Conservation (phyloP, 768 basidiomycete genomes). For the Candolleomyces eurysporus region DNA sequence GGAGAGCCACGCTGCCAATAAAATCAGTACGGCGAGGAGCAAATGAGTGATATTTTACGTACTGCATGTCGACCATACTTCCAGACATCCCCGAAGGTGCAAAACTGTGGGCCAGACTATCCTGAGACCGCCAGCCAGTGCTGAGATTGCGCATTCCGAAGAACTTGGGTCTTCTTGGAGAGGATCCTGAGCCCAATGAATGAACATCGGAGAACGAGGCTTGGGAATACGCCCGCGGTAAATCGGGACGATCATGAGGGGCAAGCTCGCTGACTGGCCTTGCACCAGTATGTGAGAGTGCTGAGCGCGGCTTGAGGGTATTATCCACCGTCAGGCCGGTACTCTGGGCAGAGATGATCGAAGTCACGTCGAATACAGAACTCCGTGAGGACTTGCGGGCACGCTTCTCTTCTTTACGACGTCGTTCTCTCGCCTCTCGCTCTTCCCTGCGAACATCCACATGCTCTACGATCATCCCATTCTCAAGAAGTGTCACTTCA, state of each 20-base stretch:
- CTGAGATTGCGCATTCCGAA: slow-evolving; percentile 74
- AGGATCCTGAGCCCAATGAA: slow-evolving; percentile 58
- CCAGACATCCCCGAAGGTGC: slow-evolving; percentile 80
- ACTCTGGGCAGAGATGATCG: slow-evolving; percentile 68
- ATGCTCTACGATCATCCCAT: slow-evolving; percentile 87
- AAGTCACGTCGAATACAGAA: slow-evolving; percentile 69
- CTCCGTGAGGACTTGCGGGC: slow-evolving; percentile 73
- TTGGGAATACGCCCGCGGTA: slow-evolving; percentile 71
- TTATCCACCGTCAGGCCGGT: slow-evolving; percentile 50
- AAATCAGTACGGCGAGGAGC: slow-evolving; percentile 1
- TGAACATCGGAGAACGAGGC: slow-evolving; percentile 81
- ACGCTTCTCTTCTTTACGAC: slow-evolving; percentile 66
- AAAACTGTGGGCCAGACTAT: slow-evolving; percentile 76
- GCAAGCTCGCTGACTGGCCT: slow-evolving; percentile 64
- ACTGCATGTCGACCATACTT: slow-evolving; percentile 95
- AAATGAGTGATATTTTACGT: slow-evolving; percentile 29
- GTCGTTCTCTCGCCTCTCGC: slow-evolving; percentile 68
- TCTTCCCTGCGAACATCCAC: slow-evolving; percentile 82
- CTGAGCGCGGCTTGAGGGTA: slow-evolving; percentile 53
- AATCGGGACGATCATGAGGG: slow-evolving; percentile 55
- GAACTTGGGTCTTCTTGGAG: slow-evolving; percentile 66
- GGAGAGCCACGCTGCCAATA: slow-evolving; percentile 66
- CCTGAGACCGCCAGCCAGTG: slow-evolving; percentile 73
- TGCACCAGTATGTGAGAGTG: slow-evolving; percentile 51
- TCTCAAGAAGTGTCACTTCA: slow-evolving; percentile 80